Conservation (phyloP, 306 rosid genomes). For the Acacia crassicarpa region DNA sequence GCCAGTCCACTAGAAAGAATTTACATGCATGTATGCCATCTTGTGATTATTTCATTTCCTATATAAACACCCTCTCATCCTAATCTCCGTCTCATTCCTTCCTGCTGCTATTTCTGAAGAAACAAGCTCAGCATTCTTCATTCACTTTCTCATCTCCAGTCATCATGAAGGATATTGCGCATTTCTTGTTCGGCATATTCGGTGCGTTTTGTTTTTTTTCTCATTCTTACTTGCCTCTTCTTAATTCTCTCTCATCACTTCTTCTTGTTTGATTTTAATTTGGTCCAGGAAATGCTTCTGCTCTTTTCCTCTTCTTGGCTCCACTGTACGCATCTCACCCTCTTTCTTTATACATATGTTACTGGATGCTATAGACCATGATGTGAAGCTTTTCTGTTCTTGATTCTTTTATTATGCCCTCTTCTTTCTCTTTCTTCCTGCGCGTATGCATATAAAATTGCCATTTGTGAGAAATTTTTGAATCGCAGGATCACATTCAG, state of each 20-base stretch:
- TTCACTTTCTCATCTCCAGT: slow-evolving; percentile 1
- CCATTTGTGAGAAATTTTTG: background rate
- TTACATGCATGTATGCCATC: background rate
- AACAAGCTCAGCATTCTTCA: slow-evolving; percentile 2
- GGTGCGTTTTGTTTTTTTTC: slow-evolving; percentile 47
- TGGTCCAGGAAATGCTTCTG: slow-evolving; percentile 76
- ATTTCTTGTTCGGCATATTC: slow-evolving; percentile 70
- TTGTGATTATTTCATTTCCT: slow-evolving; percentile 19
- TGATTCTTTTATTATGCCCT: background rate
- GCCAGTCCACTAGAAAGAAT: background rate
- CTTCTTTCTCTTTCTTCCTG: background rate
- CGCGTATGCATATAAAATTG: background rate
- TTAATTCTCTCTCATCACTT: too few species aligned
- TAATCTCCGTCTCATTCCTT: slow-evolving; percentile 4
- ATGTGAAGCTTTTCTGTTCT: slow-evolving; percentile 2
- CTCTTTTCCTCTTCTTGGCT: slow-evolving; percentile 90
- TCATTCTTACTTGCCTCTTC: too few species aligned
- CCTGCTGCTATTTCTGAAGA: slow-evolving; percentile 23
- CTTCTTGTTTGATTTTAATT: background rate
- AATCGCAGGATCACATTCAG: slow-evolving; percentile 72
- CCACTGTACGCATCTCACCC: slow-evolving; percentile 59
- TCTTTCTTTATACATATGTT: background rate
- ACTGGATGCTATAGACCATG: too few species aligned
- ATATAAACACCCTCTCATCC: slow-evolving; percentile 33
- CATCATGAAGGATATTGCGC: slow-evolving; percentile 52